Evolutionary conservation across 768 basidiomycete genomes (phyloP), one percentile per base, ranked within the genome.

Genomic region (Ramaria sp.): DNA sequence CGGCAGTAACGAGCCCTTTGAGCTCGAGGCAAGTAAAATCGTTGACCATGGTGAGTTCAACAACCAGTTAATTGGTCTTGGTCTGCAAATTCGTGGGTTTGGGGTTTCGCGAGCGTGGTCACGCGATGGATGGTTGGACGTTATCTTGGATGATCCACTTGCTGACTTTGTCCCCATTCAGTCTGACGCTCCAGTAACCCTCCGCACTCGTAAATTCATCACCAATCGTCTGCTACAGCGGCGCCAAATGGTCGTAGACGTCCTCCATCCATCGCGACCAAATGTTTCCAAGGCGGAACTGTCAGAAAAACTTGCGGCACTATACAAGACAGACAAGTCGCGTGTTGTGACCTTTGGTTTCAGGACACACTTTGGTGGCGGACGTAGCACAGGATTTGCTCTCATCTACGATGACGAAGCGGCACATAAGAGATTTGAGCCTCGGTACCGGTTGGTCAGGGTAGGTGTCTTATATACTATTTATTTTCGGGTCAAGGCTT

Each of bases 171-270:
- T 10, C 47, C 57, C 60, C 55, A 60, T 66, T 20, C 63, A 89
- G 87, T 79, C 86, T 73, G 88, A 88, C 69, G 75, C 89, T 69
- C 84, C 94, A 57, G 78, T 99, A 62, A 99, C 96, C 61, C 79
- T 99, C 69, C 90, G 96, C 65, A 96, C 96, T 53, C 88, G 94
- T 71, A 97, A 99, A 78, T 98, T 98, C 78, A 88, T 97, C 72
- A 96, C 94, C 68, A 99, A 99, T 81, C 91, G 93, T 58, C 87
- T 99, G 61, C 77, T 99, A 49, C 83, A 88, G 62, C 88, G 96
- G 63, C 88, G 90, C 66, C 96, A 98, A 78, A 94, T 98, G 66
- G 79, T 97, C 62, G 78, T 97, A 61, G 92, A 94, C 62, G 80
- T 95, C 62, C 82, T 96, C 62, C 96, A 99, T 74, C 95, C 95